Evolutionary conservation across 106 monocot species (phyloP).

Genomic region (Platanthera zijinensis): DNA sequence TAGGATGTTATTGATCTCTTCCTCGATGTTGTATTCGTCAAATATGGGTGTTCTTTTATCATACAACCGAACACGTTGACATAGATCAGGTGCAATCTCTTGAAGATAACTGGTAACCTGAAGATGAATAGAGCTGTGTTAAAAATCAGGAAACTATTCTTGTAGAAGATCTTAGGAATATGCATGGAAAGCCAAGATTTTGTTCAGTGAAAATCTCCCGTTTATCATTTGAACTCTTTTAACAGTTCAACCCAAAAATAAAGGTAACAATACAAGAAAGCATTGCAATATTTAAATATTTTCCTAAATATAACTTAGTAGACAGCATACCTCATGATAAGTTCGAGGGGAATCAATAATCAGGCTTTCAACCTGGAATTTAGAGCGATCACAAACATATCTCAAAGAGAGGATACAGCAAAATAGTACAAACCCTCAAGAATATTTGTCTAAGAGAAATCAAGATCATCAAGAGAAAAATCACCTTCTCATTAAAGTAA

Average conservation of each 20-base stretch:
- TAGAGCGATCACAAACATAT: background rate
- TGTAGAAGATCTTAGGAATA: background rate
- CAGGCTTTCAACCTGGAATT: conserved; percentile 72
- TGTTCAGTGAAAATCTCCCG: background rate
- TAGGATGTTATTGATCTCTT: conserved; percentile 82
- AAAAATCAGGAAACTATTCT: background rate
- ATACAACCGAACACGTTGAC: conserved; percentile 65
- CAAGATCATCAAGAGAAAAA: conserved; percentile 2
- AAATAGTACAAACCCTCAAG: background rate
- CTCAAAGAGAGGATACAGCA: background rate
- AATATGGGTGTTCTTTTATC: conserved; percentile 74
- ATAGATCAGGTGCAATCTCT: conserved; percentile 88
- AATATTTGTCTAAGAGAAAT: background rate
- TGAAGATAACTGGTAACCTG: conserved; percentile 91
- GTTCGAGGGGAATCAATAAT: conserved; percentile 87
- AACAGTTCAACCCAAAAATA: background rate
- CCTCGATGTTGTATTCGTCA: conserved; percentile 91
- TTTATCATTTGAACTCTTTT: background rate
- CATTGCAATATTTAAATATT: background rate
- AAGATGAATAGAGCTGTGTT: conserved; percentile 9
- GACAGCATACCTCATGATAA: conserved; percentile 65
- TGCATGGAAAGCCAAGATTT: background rate
- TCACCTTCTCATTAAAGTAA: conserved; percentile 95
- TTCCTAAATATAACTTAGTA: background rate
- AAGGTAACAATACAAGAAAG: background rate